Evolutionary conservation across 2,329 filamentous ascomycete genomes (phyloP), one percentile per base, ranked within the genome.

Genomic region (Endothia cerciana): DNA sequence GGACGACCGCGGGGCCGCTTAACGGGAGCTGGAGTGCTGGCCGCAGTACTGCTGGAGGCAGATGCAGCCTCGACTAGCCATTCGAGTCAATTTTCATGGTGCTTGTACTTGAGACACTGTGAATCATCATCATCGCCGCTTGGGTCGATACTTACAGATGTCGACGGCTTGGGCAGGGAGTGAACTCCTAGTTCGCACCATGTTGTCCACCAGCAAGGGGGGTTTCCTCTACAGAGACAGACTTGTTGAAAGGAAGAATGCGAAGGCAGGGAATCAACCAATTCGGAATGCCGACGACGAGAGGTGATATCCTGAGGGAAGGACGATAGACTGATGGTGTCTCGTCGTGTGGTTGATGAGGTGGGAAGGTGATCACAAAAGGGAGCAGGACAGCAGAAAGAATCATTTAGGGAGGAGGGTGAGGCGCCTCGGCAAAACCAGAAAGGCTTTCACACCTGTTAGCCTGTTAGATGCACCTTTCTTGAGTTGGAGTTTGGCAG

Each of bases 1-100:
- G 76, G 72, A 60, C 75, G 72, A 43, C 73, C 75, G 47, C 74
- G 72, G 38, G 69, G 66, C 55, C 69, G 72, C 66, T 75, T 75
- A 4, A 70, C 62, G 28, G 65, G 45, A 13, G 64, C 11, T 10
- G 61, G 36, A 36, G 55, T 40, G 25, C 15, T 56, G 43, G 49
- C 33, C 57, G 40, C 36, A 33, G 41, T 28, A 62, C 59, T 28
- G 15, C 7, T 51, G 30, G 65, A 59, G n/a, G 38, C 17, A 28
- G 51, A 28, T 40, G 51, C 33, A 28, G 64, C 33, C 19, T 66
- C 57, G 45, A 56, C 66, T 68, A 15, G 11, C 33, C 38, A 15
- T 30, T 43, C 17, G 38, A 51, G 60, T 68, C 25, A 68, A 64
- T 30, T n/a, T 17, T n/a, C 56, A 36, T 1, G 6, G 22, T 13